Base-by-base conservation (phyloP, 192 early-diverging fungal species). In the Coemansia erecta region DNA sequence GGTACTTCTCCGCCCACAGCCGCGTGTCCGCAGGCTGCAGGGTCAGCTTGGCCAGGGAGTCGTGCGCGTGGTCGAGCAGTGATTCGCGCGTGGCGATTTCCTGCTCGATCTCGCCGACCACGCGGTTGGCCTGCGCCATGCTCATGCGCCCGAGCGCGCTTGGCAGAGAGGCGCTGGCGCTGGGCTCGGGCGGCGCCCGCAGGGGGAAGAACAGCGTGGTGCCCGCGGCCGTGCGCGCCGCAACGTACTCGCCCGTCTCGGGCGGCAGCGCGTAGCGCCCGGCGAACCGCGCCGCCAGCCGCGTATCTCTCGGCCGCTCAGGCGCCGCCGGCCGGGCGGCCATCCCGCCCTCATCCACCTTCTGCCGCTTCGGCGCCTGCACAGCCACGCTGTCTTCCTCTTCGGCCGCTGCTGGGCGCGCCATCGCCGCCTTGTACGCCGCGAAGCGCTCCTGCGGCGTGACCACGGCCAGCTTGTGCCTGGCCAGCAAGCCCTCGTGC, bases 1-100 rank as follows among this genome's bases (percentile, higher is more conserved):
- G 76, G 73, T 97, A 97, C 58, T 94, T 95, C 68, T 98, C 92
- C 15, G 92, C 91, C 93, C 93, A 98, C 18, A 94, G 71, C 46
- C 41, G 14, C 21, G 23, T 47, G 31, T 68, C 61, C 23, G 44
- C 77, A 24, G 46, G 15, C 12, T 44, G 19, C 42, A 35, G 49
- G 24, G 2, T 59, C 7, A 31, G 28, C 4, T 7, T 31, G 28
- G 26, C 3, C 2, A 10, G 46, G n/a, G n/a, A n/a, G n/a, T n/a
- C 46, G 0, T 53, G 8, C 17, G 52, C 63, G 18, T 51, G 33
- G n/a, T 46, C 48, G 15, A 37, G 33, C n/a, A 51, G 21, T 15
- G 42, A 22, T 4, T 40, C 47, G 17, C 24, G 23, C 33, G 41
- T 68, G 56, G 68, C 70, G 44, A 78, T 50, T 4, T 64, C 63